Evolutionary conservation across 768 basidiomycete species (phyloP).

Genomic region (Hericium erinaceus): DNA sequence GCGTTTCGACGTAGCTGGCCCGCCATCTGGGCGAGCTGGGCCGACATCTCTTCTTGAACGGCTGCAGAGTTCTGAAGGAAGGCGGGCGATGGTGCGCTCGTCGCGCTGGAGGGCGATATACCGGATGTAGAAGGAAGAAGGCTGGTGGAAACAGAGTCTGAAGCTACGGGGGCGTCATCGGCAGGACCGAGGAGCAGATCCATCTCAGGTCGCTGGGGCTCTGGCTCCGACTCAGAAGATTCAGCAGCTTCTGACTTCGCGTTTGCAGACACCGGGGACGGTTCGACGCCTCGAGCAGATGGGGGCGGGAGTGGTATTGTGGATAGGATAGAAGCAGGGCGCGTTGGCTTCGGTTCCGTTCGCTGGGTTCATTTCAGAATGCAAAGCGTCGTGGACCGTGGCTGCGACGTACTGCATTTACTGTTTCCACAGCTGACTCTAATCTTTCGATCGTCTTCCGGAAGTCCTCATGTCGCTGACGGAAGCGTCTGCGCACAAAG

Average conservation of each 20-base stretch:
- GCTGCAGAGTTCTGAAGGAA: constrained; percentile 43
- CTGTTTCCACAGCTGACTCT: constrained; percentile 40
- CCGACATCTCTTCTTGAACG: constrained; percentile 66
- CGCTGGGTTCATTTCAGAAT: constrained; percentile 23
- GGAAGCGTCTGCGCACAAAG: constrained; percentile 27
- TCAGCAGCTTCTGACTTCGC: constrained; percentile 9
- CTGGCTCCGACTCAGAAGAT: not conserved
- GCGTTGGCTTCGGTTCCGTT: constrained; percentile 28
- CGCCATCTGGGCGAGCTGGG: constrained; percentile 78
- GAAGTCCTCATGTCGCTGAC: constrained; percentile 37
- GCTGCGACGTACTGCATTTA: constrained; percentile 38
- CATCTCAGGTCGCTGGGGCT: not conserved
- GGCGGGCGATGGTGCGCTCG: constrained; percentile 19
- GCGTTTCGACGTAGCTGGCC: constrained; percentile 80
- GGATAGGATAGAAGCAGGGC: constrained; percentile 43
- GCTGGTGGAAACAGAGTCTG: constrained; percentile 22
- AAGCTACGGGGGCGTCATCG: not conserved
- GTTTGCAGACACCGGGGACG: constrained; percentile 14
- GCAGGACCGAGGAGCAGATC: constrained; percentile 5
- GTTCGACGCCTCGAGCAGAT: constrained; percentile 3
- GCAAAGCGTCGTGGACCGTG: not conserved
- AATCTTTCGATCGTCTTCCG: constrained; percentile 44
- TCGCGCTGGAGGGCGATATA: constrained; percentile 15
- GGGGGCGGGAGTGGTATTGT: constrained; percentile 37
- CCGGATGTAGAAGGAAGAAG: constrained; percentile 20